A percentile compares a stretch with the other conserved stretches of the same genome.
phyloP scores from a whole-genome alignment of 1,284 basidiomycete genomes.

The Peniophora sp. region DNA sequence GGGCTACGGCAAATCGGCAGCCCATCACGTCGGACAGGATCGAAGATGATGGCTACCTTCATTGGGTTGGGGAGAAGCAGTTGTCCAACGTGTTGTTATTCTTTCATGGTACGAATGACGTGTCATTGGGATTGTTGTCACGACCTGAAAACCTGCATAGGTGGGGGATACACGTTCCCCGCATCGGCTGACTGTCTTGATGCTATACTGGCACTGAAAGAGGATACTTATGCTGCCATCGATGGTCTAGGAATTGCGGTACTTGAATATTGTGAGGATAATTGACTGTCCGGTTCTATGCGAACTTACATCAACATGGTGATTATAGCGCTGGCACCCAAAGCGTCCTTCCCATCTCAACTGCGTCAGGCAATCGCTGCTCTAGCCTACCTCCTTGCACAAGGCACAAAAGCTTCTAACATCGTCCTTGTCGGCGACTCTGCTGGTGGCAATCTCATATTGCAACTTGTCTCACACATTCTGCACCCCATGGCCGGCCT shows the following conservation, averaged over 20 bases:
- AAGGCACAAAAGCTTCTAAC: slow-evolving; percentile 12
- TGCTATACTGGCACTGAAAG: slow-evolving; percentile 1
- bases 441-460: slow-evolving; percentile 25
- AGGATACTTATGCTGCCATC: neutral
- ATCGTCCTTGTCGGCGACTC: slow-evolving; percentile 24
- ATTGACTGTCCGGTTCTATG: neutral
- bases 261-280: slow-evolving; percentile 6
- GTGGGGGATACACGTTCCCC: slow-evolving; percentile 4
- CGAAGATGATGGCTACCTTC: slow-evolving; percentile 5
- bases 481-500: slow-evolving; percentile 22
- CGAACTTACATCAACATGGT: too few relatives aligned
- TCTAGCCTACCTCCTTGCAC: slow-evolving; percentile 9
- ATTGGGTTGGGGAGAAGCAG: slow-evolving; percentile 9
- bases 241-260: slow-evolving; percentile 2
- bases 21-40: slow-evolving; percentile 5
- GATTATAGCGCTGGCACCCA: slow-evolving; percentile 10
- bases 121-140: neutral
- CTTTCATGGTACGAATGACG: slow-evolving; percentile 5
- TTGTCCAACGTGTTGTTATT: slow-evolving; percentile 4
- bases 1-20: neutral
- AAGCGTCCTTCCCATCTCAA: slow-evolving; percentile 13
- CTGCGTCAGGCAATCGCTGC: slow-evolving; percentile 13
- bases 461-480: slow-evolving; percentile 24
- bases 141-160: neutral
- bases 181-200: neutral